Base-by-base conservation (phyloP, 2,329 filamentous ascomycete genomes). In the Mycocentrospora acerina region DNA sequence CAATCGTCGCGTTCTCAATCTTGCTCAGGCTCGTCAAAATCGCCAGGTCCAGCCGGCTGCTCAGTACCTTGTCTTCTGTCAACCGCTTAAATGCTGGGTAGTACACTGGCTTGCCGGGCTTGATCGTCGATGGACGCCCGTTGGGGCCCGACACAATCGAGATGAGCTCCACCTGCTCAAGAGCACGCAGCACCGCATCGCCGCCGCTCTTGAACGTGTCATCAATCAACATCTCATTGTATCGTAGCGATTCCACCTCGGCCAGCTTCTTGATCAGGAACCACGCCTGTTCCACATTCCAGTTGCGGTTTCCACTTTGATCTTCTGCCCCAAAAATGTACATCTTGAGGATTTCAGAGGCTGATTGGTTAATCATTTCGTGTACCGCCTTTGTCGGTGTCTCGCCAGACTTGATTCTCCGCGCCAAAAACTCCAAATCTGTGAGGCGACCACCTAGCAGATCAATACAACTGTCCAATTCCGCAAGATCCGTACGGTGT, bases 381-480 rank as follows among this genome's bases (percentile, higher is more conserved):
- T 82, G 75, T 2, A 96, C 85, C 3, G 93, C 93, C 52, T 85
- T 78, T 48, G 77, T 79, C 1, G 93, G 93, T 2, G 79, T 85
- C 64, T 96, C 90, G 12, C 93, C 91, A 1, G 86, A 82, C 68
- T 89, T 88, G 55, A 98, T 86, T 13, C 93, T 80, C 24, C 91
- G 82, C n/a, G 90, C 86, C 29, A 98, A 81, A 60, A 93, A 94
- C 62, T 97, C 91, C 14, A 98, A 82, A 60, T 98, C 93, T 0
- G 90, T 95, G n/a, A 98, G 77, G 3, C 93, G 87, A 2, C 93
- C 93, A 15, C 93, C 93, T 2, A 98, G 78, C 0, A 83, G 79
- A 18, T 83, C 79, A 49, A 97, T 94, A 53, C 87, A 90, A 18
- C 77, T 77, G 57, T 96, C 90, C 2, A 98, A 77, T 46, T 90